These are phyloP conservation scores for Candolleomyces aberdarensis DNA, from an alignment of 768 basidiomycete genomes.

Conservation along the genomic window DNA sequence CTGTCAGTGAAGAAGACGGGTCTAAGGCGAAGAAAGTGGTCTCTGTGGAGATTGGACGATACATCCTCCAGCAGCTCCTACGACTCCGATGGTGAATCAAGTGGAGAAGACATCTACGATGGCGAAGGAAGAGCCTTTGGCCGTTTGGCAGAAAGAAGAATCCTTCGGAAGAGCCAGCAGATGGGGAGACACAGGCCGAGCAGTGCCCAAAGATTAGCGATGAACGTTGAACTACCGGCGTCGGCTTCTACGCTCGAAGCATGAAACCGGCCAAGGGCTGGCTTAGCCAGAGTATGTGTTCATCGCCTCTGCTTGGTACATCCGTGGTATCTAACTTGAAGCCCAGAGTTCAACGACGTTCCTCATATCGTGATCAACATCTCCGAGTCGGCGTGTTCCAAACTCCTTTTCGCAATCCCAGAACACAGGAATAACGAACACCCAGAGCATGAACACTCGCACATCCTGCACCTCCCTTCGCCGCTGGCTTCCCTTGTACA, in stretches of 20 bases:
- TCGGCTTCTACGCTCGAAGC: constrained; percentile 60
- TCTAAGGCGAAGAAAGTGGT: constrained; percentile 12
- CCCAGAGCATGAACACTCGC: not conserved
- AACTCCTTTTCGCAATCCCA: constrained; percentile 23
- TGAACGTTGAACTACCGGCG: constrained; percentile 47
- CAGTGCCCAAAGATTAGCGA: constrained; percentile 38
- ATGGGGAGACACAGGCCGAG: constrained; percentile 15
- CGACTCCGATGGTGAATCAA: not conserved
- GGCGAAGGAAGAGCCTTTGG: constrained; percentile 5
- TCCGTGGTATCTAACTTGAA: not conserved
- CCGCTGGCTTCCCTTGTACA: constrained; percentile 34
- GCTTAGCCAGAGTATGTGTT: constrained; percentile 35
- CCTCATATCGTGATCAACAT: constrained; percentile 58
- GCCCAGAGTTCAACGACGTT: constrained; percentile 36
- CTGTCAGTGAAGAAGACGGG: constrained; percentile 17
- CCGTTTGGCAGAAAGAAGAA: constrained; percentile 7
- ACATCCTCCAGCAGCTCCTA: constrained; percentile 1
- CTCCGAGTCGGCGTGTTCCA: constrained; percentile 45
- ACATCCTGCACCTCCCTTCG: constrained; percentile 22
- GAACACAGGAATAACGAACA: not conserved
- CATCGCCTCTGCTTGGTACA: not conserved
- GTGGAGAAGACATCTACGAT: constrained; percentile 1
- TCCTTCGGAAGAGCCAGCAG: not conserved
- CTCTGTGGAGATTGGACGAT: not conserved
- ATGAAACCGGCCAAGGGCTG: constrained; percentile 57